A percentile compares a stretch with the other conserved stretches of the same genome.
phyloP scores from a whole-genome alignment of 805 yeast species.

The Ogataea zsoltii region DNA sequence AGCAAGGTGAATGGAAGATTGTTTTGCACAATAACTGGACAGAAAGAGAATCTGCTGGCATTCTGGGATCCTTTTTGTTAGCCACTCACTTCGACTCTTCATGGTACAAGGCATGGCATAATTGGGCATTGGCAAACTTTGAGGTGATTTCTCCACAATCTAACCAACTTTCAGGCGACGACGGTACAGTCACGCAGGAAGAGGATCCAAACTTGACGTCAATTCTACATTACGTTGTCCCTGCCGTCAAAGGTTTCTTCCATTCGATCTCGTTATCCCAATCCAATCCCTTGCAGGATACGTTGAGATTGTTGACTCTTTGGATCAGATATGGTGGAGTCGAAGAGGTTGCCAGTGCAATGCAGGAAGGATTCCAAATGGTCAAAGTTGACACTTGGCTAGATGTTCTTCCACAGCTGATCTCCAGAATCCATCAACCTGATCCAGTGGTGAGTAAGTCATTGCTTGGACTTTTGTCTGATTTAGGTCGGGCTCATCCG shows the following conservation, averaged over 20 bases:
- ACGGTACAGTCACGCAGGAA: constrained; percentile 11
- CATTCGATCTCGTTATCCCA: constrained; percentile 87
- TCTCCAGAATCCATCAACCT: constrained; percentile 95
- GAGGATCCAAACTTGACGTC: constrained; percentile 47
- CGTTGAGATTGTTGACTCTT: constrained; percentile 80
- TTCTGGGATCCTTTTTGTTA: constrained; percentile 84
- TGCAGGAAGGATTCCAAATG: constrained; percentile 86
- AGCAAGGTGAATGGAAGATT: constrained; percentile 99
- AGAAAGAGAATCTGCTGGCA: constrained; percentile 67
- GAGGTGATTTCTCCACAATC: constrained; percentile 77
- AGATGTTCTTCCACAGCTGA: constrained; percentile 92
- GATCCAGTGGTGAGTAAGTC: constrained; percentile 81
- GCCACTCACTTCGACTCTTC: constrained; percentile 92
- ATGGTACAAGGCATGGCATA: constrained; percentile 99
- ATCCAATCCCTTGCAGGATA: constrained; percentile 89
- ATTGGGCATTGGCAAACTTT: constrained; percentile 98
- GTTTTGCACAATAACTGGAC: constrained; percentile 80
- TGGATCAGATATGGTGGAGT: constrained; percentile 98
- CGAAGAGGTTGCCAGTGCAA: constrained; percentile 86
- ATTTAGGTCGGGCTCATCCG: constrained; percentile 93
- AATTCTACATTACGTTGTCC: constrained; percentile 85
- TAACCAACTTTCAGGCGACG: constrained; percentile 21
- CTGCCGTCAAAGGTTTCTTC: constrained; percentile 95
- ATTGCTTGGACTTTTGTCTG: constrained; percentile 75
- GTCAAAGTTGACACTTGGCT: constrained; percentile 93